Evolutionary conservation across 2,329 filamentous ascomycete genomes (phyloP), one percentile per base, ranked within the genome.

Genomic region (Chaetomium sp.): DNA sequence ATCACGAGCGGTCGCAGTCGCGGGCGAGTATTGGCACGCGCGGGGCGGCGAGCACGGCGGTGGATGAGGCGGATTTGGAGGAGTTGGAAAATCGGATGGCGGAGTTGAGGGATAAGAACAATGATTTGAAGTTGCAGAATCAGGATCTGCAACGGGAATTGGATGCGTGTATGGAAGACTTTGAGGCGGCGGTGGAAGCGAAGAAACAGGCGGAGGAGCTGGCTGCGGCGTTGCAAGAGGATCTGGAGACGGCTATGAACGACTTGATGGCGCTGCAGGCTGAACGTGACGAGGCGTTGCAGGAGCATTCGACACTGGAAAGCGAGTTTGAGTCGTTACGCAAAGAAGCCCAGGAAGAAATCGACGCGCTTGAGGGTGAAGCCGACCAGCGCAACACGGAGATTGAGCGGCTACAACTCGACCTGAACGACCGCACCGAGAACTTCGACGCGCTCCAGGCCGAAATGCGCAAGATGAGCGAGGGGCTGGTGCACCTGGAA

Each of bases 381-480:
- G 79, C 86, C 4, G 88, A 91, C 53, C 80, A 87, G 66, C 86
- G 87, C 58, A 81, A 82, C 45, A 80, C 84, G 5, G 88, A 92
- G 62, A 82, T 86, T 43, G 79, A 87, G 61, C 81, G 83, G 11
- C 72, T 94, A 33, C 81, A 87, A 55, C 77, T 81, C 11, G 89
- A 94, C 42, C 74, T 96, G 11, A 81, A 83, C 59, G 87, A 89
- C 60, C 83, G 87, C 52, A 85, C 85, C 10, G 91, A 97, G 66
- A 95, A 94, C 68, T 92, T 96, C 70, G 85, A 87, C 61, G 88
- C 89, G n/a, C 74, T 99, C 52, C 92, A 97, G 67, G 85, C 87
- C 57, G 94, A 97, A 76, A 94, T 99, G 86, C 88, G 91, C 60
- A 87, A 86, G 64, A 87, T 96, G 71, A 95, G 88, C 65, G 90